Conservation (phyloP, 306 rosid genomes). For the Aeschynomene evenia region DNA sequence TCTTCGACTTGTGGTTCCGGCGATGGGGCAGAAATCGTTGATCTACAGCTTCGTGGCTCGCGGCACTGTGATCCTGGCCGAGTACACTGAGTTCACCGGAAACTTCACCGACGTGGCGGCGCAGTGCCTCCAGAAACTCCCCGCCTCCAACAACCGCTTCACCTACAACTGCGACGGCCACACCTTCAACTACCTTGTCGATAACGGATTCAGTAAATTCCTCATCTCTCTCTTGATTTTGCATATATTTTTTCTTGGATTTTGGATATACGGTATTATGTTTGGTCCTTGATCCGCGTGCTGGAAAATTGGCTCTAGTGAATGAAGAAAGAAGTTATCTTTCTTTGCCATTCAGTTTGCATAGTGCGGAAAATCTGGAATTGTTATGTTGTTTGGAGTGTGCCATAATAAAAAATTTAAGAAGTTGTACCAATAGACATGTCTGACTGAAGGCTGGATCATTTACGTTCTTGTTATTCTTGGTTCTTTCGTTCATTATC, state of each 20-base stretch:
- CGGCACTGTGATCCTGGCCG: slow-evolving; percentile 77
- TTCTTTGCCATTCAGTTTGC: background rate
- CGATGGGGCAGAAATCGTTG: slow-evolving; percentile 92
- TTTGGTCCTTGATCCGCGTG: slow-evolving; percentile 33
- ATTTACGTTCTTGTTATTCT: slow-evolving; percentile 11
- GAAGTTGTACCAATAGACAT: background rate
- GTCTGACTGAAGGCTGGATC: background rate
- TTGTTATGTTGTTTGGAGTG: background rate
- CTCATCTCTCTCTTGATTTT: slow-evolving; percentile 17
- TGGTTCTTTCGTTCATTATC: background rate
- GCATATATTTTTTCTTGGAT: background rate
- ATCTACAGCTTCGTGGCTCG: slow-evolving; percentile 96
- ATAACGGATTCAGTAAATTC: slow-evolving; percentile 74
- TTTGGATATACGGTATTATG: background rate
- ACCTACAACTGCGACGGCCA: slow-evolving; percentile 93
- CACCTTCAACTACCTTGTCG: slow-evolving; percentile 92
- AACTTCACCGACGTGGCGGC: slow-evolving; percentile 77
- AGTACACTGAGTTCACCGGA: slow-evolving; percentile 84
- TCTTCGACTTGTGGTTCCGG: slow-evolving; percentile 36
- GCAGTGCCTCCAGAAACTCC: slow-evolving; percentile 94
- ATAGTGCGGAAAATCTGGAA: background rate
- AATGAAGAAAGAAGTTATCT: background rate
- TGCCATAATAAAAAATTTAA: background rate
- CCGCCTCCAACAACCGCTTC: slow-evolving; percentile 75
- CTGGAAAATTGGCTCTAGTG: background rate